Evolutionary conservation across 2,329 filamentous ascomycete genomes (phyloP).

Genomic region (Dryadomyces quercivorus): DNA sequence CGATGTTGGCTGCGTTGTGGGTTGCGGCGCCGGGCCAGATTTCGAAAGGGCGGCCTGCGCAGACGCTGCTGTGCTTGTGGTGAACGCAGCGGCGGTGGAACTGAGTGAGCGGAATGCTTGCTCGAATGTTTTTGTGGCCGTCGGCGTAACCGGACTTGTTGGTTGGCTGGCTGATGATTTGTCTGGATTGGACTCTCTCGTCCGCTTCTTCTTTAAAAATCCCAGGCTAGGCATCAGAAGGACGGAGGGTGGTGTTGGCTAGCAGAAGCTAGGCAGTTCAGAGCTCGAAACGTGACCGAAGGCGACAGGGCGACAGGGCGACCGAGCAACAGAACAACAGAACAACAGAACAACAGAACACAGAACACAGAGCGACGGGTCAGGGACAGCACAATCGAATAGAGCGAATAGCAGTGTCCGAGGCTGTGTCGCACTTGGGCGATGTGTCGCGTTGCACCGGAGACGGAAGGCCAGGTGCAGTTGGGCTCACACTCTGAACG

Average conservation of each 20-base stretch:
- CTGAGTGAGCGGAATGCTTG: slow-evolving; percentile 23
- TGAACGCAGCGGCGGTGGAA: slow-evolving; percentile 13
- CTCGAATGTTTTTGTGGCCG: slow-evolving; percentile 40
- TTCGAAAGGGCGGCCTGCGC: slow-evolving; percentile 10
- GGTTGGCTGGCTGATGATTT: slow-evolving; percentile 54
- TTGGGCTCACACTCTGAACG: no score
- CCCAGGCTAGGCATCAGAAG: slow-evolving; percentile 78
- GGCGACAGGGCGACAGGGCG: background rate
- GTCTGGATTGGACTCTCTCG: slow-evolving; percentile 74
- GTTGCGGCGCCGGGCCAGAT: background rate
- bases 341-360: background rate
- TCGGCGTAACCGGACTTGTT: slow-evolving; percentile 50
- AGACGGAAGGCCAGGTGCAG: background rate
- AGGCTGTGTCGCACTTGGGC: background rate
- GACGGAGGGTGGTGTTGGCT: background rate
- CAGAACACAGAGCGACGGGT: no score
- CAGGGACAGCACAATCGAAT: background rate
- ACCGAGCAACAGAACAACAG: background rate
- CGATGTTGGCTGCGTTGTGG: slow-evolving; percentile 18
- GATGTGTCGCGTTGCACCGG: background rate
- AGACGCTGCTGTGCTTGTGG: slow-evolving; percentile 4
- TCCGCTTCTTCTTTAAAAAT: slow-evolving; percentile 97
- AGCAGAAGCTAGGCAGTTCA: no score
- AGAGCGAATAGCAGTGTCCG: no score
- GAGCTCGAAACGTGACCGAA: background rate